Conservation (phyloP, 1,284 basidiomycete species). For the Tausonia pullulans region DNA sequence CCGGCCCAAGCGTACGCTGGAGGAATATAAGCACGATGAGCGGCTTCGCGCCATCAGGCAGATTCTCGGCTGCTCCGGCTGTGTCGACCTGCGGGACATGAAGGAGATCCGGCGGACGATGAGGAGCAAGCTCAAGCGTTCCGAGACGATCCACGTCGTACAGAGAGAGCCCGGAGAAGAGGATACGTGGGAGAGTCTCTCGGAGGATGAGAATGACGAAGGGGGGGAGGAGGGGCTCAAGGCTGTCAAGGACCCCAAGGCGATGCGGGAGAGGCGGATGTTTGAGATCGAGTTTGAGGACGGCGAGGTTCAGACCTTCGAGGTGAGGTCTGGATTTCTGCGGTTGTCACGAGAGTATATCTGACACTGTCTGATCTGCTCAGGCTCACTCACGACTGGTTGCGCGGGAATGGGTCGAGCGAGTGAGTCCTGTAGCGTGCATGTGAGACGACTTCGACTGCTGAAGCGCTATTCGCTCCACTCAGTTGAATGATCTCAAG, state of each 20-base stretch:
- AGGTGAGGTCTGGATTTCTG: constrained; percentile 40
- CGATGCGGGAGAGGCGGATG: constrained; percentile 50
- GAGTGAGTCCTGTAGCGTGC: background rate
- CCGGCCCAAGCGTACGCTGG: no score
- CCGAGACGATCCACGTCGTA: constrained; percentile 34
- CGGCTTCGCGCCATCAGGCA: constrained; percentile 9
- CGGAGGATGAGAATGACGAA: constrained; percentile 47
- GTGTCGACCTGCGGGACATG: constrained; percentile 12
- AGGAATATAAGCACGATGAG: constrained; percentile 4
- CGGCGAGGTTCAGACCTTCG: constrained; percentile 59
- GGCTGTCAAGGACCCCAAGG: constrained; percentile 39
- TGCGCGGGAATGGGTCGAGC: constrained; percentile 14
- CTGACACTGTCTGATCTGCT: background rate
- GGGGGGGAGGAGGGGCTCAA: constrained; percentile 54
- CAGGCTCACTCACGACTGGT: constrained; percentile 14
- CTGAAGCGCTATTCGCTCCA: no score
- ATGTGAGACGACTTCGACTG: no score
- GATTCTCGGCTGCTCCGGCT: constrained; percentile 11
- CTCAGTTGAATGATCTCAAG: no score
- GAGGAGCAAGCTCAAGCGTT: constrained; percentile 6
- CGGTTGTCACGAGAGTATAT: background rate
- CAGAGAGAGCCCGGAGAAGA: constrained; percentile 6
- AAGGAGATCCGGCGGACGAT: constrained; percentile 16
- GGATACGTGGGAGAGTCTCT: constrained; percentile 32
- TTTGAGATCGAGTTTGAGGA: constrained; percentile 64